Evolutionary conservation across 139 green algal genomes (phyloP).

Genomic region (Chlorella sorokiniana): DNA sequence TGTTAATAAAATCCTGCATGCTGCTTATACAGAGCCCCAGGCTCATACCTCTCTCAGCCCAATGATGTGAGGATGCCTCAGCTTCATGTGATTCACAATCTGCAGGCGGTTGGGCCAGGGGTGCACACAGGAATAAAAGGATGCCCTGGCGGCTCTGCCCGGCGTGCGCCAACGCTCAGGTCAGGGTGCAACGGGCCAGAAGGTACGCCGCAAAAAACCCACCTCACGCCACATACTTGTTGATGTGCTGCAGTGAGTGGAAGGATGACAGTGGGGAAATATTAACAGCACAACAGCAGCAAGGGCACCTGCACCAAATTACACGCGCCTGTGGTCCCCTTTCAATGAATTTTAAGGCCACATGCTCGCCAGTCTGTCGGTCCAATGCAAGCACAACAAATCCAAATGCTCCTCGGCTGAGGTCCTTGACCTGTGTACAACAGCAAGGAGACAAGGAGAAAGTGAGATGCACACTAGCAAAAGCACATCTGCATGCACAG

Average conservation of each 20-base stretch:
- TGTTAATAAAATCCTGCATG: too few species aligned
- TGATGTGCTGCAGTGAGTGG: slow-evolving; percentile 67
- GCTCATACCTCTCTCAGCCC: slow-evolving; percentile 80
- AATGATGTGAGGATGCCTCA: slow-evolving; percentile 96
- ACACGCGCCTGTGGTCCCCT: background rate
- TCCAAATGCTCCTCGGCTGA: slow-evolving; percentile 89
- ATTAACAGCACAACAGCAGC: background rate
- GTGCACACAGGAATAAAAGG: background rate
- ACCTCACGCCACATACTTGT: slow-evolving; percentile 94
- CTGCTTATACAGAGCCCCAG: background rate
- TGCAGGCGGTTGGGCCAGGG: background rate
- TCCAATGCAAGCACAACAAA: slow-evolving; percentile 88
- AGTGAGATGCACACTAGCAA: background rate
- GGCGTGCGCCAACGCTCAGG: background rate
- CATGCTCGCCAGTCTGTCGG: slow-evolving; percentile 78
- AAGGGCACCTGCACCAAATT: background rate
- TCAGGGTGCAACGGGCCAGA: background rate
- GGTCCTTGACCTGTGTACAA: slow-evolving; percentile 76
- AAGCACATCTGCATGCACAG: too few species aligned
- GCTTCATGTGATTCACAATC: slow-evolving; percentile 92
- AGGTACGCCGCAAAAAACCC: background rate
- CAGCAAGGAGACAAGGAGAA: background rate
- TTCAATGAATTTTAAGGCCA: slow-evolving; percentile 85
- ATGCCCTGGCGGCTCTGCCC: background rate
- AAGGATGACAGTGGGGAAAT: too few species aligned